Percentiles rank a stretch among this genome's conserved stretches.
These are phyloP conservation scores for Annulohypoxylon maeteangense DNA, from an alignment of 495 filamentous ascomycete species.

Conservation along the genomic window DNA sequence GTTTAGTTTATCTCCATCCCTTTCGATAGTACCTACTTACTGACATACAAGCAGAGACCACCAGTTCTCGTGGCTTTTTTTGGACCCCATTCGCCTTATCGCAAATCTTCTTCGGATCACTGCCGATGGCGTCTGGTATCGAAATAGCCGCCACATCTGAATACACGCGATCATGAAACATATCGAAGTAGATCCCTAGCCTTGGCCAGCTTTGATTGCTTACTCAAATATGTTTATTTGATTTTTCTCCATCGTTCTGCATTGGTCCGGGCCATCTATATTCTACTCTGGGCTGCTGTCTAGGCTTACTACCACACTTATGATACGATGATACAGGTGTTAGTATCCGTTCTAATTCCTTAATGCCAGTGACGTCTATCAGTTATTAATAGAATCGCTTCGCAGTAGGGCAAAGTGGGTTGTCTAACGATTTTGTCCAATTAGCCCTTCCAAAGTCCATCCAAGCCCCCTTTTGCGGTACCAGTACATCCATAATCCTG, in stretches of 20 bases:
- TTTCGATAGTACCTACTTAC: not conserved
- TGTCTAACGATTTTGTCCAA: conserved; percentile 21
- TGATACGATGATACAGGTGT: conserved; percentile 14
- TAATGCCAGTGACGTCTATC: conserved; percentile 32
- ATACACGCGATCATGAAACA: conserved; percentile 43
- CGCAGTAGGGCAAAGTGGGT: conserved; percentile 11
- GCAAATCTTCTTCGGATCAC: conserved; percentile 26
- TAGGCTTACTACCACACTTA: conserved; percentile 24
- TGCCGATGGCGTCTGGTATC: conserved; percentile 29
- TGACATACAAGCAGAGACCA: conserved; percentile 29
- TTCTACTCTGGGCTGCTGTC: conserved; percentile 18
- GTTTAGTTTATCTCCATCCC: not conserved
- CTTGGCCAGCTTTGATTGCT: conserved; percentile 9
- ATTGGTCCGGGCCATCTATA: conserved; percentile 25
- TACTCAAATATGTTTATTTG: not conserved
- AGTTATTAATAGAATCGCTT: conserved; percentile 42
- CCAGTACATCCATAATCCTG: conserved; percentile 24
- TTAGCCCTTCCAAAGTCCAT: conserved; percentile 12
- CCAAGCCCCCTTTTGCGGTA: conserved; percentile 39
- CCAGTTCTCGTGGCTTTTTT: conserved; percentile 26
- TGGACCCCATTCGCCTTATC: conserved; percentile 36
- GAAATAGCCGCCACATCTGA: conserved; percentile 39
- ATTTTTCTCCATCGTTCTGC: conserved; percentile 13
- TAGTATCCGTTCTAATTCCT: conserved; percentile 36
- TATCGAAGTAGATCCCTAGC: conserved; percentile 23